A percentile compares a stretch with the other conserved stretches of the same genome.
These are phyloP conservation scores for Tephrocybe sp. DNA, from an alignment of 768 basidiomycete species.

Conservation along the genomic window DNA sequence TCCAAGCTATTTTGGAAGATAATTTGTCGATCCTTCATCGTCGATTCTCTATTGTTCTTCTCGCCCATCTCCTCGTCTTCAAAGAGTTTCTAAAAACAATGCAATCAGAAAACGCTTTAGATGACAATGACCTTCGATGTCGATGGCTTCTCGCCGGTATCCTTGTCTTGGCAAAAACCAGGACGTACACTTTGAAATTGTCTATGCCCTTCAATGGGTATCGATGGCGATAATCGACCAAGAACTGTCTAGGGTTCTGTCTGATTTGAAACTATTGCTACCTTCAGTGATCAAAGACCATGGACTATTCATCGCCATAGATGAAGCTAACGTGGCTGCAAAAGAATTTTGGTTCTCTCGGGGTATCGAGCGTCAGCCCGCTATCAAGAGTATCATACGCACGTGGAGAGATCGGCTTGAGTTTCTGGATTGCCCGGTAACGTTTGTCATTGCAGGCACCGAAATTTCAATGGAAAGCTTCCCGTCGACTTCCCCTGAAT, in stretches of 20 bases:
- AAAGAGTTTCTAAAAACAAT: neutral
- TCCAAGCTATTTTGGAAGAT: neutral
- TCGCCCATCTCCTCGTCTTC: neutral
- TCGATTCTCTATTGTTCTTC: neutral
- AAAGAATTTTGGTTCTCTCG: neutral
- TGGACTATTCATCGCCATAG: too few relatives aligned
- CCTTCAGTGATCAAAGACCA: neutral
- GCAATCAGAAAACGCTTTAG: neutral
- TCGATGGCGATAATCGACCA: neutral
- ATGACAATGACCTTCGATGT: neutral
- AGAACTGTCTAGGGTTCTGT: neutral
- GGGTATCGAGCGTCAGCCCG: neutral
- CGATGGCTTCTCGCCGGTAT: neutral
- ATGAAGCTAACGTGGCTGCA: too few relatives aligned
- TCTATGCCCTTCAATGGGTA: neutral
- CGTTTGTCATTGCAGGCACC: neutral
- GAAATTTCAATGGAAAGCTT: neutral
- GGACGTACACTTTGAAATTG: neutral
- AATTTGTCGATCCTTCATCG: neutral
- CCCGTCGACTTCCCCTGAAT: neutral
- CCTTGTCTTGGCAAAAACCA: neutral
- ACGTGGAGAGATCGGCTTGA: neutral
- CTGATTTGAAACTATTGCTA: neutral
- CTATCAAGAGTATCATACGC: too few relatives aligned
- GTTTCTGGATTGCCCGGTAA: neutral